Conservation (phyloP, 805 yeast species). For the Metschnikowia koreensis region DNA sequence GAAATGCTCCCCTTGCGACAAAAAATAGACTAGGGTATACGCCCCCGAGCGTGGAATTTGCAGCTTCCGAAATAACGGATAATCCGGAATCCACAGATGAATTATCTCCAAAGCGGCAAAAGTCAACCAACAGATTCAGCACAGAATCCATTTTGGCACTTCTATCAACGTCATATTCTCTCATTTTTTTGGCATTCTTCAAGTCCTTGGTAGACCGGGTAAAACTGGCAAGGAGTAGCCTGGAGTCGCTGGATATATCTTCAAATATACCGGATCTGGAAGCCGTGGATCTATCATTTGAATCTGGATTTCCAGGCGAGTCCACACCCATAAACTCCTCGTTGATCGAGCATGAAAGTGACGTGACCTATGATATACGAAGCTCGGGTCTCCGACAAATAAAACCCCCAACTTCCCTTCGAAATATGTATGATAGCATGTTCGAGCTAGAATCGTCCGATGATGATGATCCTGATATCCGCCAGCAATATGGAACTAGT, state of each 20-base stretch:
- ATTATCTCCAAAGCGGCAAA: not conserved
- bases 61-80: not conserved
- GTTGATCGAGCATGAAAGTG: not conserved
- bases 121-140: not conserved
- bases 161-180: conserved; percentile 12
- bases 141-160: conserved; percentile 6
- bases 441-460: conserved; percentile 17
- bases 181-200: conserved; percentile 10
- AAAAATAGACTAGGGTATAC: conserved; percentile 7
- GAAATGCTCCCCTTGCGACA: conserved; percentile 6
- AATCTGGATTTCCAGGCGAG: conserved; percentile 5
- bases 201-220: conserved; percentile 9
- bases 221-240: not conserved
- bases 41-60: conserved; percentile 4
- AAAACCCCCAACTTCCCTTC: not conserved
- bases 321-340: conserved; percentile 5
- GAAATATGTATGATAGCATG: conserved; percentile 11
- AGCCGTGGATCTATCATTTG: not conserved
- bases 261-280: conserved; percentile 1
- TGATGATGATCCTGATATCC: conserved; percentile 13
- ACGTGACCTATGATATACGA: not conserved
- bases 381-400: not conserved
- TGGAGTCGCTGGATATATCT: not conserved
- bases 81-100: not conserved
- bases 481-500: conserved; percentile 17